These are phyloP conservation scores for Epichloe sp. DNA, from an alignment of 2,329 filamentous ascomycete species.

Conservation along the genomic window DNA sequence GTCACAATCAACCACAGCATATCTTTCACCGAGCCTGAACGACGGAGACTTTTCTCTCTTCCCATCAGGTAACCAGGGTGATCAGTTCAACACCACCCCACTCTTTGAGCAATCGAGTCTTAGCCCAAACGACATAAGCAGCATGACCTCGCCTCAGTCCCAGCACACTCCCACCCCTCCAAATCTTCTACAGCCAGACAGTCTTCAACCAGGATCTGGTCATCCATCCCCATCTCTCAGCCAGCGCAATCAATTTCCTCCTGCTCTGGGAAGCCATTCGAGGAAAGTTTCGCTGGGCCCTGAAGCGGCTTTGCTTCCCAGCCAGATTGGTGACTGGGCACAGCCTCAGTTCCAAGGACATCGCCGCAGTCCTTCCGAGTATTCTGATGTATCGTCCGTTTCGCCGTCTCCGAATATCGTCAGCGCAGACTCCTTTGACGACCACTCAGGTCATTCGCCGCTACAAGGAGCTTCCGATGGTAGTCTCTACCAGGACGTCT, in stretches of 20 bases:
- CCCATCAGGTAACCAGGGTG: conserved; percentile 36
- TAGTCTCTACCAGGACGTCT: conserved; percentile 61
- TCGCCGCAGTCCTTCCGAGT: conserved; percentile 76
- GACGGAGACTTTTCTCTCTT: conserved; percentile 53
- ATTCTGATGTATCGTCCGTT: conserved; percentile 78
- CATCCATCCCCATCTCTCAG: conserved; percentile 46
- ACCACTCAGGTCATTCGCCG: conserved; percentile 61
- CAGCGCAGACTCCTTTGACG: conserved; percentile 67
- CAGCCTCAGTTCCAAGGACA: conserved; percentile 63
- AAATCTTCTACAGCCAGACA: conserved; percentile 38
- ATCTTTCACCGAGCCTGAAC: conserved; percentile 37
- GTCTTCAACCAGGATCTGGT: conserved; percentile 31
- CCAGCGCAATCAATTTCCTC: conserved; percentile 42
- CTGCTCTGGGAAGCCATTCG: conserved; percentile 36
- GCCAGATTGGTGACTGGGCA: conserved; percentile 40
- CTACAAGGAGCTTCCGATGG: conserved; percentile 63
- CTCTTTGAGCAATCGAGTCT: conserved; percentile 40
- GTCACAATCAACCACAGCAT: conserved; percentile 24
- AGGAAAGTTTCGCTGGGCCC: conserved; percentile 44
- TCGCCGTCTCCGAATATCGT: conserved; percentile 72
- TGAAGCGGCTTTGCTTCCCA: conserved; percentile 40
- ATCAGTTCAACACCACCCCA: conserved; percentile 47
- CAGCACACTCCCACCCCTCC: conserved; percentile 45
- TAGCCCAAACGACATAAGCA: conserved; percentile 33
- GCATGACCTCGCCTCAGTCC: conserved; percentile 41